These are phyloP conservation scores for Fusarium euwallaceae DNA, from an alignment of 2,329 filamentous ascomycete species.

Conservation along the genomic window DNA sequence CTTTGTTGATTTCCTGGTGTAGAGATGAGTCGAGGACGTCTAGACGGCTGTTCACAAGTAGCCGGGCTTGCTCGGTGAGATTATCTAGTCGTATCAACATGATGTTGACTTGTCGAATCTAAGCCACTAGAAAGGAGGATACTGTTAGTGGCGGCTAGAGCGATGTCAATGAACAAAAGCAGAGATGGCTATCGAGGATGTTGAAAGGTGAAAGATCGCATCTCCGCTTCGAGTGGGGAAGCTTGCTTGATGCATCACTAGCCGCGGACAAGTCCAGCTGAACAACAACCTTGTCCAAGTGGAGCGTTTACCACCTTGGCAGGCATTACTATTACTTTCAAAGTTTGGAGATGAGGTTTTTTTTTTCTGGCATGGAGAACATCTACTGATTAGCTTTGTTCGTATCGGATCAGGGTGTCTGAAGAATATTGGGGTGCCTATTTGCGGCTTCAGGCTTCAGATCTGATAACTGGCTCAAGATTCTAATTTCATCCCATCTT, in stretches of 20 bases:
- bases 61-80: background rate
- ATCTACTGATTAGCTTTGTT: background rate
- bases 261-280: background rate
- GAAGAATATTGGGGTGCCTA: background rate
- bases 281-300: background rate
- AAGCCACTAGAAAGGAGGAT: background rate
- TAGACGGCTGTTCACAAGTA: background rate
- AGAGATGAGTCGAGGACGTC: background rate
- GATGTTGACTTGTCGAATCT: background rate
- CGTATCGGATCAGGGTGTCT: background rate
- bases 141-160: background rate
- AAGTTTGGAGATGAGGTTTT: background rate
- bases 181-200: background rate
- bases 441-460: background rate
- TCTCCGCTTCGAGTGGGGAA: constrained; percentile 1
- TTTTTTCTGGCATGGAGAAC: background rate
- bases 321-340: background rate
- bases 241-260: background rate
- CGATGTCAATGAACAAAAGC: background rate
- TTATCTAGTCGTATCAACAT: background rate
- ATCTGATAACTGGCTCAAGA: background rate
- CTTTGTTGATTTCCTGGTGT: background rate
- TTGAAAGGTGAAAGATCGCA: background rate
- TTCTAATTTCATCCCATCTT: background rate
- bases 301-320: background rate